These are phyloP conservation scores for Diaporthe australafricana DNA, from an alignment of 2,329 filamentous ascomycete genomes.

Conservation along the genomic window DNA sequence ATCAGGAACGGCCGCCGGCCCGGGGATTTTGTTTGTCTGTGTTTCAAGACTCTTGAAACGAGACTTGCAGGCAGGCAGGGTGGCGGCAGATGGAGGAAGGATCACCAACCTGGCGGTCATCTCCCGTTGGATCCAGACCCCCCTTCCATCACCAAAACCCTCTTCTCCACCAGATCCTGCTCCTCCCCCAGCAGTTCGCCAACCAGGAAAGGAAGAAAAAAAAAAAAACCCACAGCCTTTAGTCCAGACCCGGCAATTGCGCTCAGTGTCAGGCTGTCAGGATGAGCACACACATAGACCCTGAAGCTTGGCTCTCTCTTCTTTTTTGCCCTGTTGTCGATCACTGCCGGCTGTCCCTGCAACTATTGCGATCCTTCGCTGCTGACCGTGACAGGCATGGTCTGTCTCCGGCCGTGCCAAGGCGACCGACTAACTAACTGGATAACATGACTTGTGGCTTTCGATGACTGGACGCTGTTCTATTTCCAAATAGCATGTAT, in stretches of 20 bases:
- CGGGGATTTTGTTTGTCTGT: constrained; percentile 9
- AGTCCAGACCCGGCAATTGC: constrained; percentile 16
- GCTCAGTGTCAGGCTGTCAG: neutral
- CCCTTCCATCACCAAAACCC: neutral
- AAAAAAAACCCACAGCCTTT: neutral
- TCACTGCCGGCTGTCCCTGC: constrained; percentile 15
- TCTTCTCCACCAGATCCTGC: constrained; percentile 6
- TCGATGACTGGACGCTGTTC: neutral
- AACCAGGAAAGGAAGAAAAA: neutral
- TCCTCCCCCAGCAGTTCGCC: neutral
- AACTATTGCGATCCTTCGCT: neutral
- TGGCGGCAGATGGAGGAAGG: constrained; percentile 12
- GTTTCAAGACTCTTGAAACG: constrained; percentile 23
- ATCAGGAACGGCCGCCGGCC: constrained; percentile 12
- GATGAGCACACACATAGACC: neutral
- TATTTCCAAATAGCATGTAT: neutral
- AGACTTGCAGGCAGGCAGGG: constrained; percentile 24
- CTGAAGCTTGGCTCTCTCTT: constrained; percentile 10
- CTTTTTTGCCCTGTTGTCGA: neutral
- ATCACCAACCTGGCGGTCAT: neutral
- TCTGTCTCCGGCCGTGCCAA: neutral
- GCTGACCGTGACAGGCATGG: neutral
- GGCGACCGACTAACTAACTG: neutral
- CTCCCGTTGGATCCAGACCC: neutral
- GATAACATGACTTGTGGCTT: neutral